Conservation (phyloP, 345 rosid species). For the Sisymbrium altissimum region DNA sequence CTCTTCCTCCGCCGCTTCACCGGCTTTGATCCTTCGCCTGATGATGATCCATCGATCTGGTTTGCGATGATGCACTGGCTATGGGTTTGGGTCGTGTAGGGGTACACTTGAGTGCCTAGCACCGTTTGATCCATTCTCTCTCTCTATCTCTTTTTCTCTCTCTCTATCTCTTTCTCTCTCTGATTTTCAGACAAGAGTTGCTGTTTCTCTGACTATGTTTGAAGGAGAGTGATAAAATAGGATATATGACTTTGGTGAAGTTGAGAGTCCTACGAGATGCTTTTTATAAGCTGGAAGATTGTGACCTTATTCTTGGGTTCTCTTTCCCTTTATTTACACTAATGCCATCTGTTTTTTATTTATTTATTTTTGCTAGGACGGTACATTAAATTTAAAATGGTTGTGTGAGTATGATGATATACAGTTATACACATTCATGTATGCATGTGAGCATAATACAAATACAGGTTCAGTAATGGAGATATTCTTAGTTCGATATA, state of each 20-base stretch:
- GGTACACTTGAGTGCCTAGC: conserved; percentile 22
- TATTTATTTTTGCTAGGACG: background rate
- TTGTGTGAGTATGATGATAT: background rate
- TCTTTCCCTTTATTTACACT: conserved; percentile 12
- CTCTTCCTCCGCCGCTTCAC: conserved; percentile 52
- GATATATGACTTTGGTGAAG: conserved; percentile 31
- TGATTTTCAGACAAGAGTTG: conserved; percentile 23
- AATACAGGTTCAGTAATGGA: background rate
- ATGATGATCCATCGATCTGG: conserved; percentile 29
- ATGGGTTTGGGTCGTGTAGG: conserved; percentile 6
- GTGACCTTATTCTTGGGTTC: conserved; percentile 12
- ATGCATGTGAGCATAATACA: background rate
- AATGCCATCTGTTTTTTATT: background rate
- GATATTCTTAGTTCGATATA: background rate
- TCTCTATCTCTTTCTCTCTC: conserved; percentile 4
- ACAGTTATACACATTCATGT: background rate
- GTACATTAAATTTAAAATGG: background rate
- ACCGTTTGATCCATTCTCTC: conserved; percentile 12
- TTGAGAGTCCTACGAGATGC: conserved; percentile 26
- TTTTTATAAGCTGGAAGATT: conserved; percentile 26
- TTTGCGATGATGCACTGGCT: conserved; percentile 8
- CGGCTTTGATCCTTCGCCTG: conserved; percentile 44
- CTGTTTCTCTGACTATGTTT: conserved; percentile 23
- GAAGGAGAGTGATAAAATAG: conserved; percentile 10
- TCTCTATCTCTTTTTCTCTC: background rate